Evolutionary conservation across 129 eudicot genomes (phyloP), one percentile per base, ranked within the genome.

Genomic region (Smallanthus sonchifolius): DNA sequence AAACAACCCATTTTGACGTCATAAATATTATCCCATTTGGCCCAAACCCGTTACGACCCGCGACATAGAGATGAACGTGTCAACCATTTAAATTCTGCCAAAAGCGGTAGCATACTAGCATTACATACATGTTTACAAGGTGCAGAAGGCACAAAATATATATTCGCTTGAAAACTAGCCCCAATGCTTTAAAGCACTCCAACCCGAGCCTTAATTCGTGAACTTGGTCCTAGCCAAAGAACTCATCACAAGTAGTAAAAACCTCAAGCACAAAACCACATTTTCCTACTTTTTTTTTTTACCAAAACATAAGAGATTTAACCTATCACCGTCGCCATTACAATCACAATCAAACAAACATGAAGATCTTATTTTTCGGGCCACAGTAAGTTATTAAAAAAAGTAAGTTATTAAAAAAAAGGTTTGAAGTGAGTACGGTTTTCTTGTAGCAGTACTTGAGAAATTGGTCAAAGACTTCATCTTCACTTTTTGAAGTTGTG

Each of bases 301-400:
- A 75, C 67, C 10, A 51, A 73, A 37, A 7, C 32, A 48, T 43
- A 78, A 63, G 65, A 55, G 63, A 30, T 64, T 54, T 30, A 67
- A 62, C 52, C 77, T 45, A 63, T 72, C 16, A 14, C 17, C 52
- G 13, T 47, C 52, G 13, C 16, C 16, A 8, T 40, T 40, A 40
- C 45, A 47, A 3, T 14, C 51, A 13, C 37, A 60, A 38, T 72
- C 71, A 5, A 55, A 38, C 24, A 67, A 51, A 71, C 65, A 83
- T 83, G 87, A 81, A 65, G 76, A 80, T 47, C 44, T 48, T 61
- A 62, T 13, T 54, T 24, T 72, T 75, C 14, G 39, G 39, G 74
- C 45, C 72, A 63, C 64, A 44, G n/a, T n/a, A n/a, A n/a, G n/a
- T n/a, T n/a, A n/a, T n/a, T n/a, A n/a, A n/a, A n/a, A 65, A 49